phyloP scores from a whole-genome alignment of 202 grass and related monocot species.

The Eragrostis tef region DNA sequence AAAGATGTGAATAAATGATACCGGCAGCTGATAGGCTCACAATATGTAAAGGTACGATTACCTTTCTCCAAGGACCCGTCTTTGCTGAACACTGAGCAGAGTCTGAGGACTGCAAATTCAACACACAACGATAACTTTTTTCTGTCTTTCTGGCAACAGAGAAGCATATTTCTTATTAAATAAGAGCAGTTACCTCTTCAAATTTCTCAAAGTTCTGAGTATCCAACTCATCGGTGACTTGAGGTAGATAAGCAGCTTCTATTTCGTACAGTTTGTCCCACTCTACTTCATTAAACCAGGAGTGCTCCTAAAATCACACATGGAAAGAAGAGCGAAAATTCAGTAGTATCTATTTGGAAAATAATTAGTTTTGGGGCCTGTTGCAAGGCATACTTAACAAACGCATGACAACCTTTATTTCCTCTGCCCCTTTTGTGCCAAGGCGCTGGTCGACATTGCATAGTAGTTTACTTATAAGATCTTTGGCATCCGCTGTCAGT shows the following conservation, averaged over 20 bases:
- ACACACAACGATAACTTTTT: not conserved
- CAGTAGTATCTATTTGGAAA: constrained; percentile 4
- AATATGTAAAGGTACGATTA: constrained; percentile 44
- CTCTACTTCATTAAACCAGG: constrained; percentile 72
- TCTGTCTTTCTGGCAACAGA: not conserved
- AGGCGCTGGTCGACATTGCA: constrained; percentile 94
- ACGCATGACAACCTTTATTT: constrained; percentile 78
- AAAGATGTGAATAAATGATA: not conserved
- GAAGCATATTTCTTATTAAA: constrained; percentile 15
- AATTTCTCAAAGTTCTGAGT: constrained; percentile 99
- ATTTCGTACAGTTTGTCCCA: constrained; percentile 81
- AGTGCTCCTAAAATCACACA: constrained; percentile 64
- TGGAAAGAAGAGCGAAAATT: constrained; percentile 40
- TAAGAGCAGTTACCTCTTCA: constrained; percentile 68
- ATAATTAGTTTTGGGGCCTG: not conserved
- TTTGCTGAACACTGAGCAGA: constrained; percentile 68
- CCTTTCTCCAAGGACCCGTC: constrained; percentile 93
- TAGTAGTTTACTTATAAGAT: constrained; percentile 89
- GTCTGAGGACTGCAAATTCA: constrained; percentile 60
- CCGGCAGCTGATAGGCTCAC: not conserved
- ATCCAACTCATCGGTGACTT: constrained; percentile 93
- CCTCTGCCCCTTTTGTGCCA: constrained; percentile 82
- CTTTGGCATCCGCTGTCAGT: constrained; percentile 70
- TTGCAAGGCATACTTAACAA: constrained; percentile 21
- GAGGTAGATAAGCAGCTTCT: constrained; percentile 88